Evolutionary conservation across 176 grass and related monocot genomes (phyloP).

Genomic region (Urochloa ruziziensis): DNA sequence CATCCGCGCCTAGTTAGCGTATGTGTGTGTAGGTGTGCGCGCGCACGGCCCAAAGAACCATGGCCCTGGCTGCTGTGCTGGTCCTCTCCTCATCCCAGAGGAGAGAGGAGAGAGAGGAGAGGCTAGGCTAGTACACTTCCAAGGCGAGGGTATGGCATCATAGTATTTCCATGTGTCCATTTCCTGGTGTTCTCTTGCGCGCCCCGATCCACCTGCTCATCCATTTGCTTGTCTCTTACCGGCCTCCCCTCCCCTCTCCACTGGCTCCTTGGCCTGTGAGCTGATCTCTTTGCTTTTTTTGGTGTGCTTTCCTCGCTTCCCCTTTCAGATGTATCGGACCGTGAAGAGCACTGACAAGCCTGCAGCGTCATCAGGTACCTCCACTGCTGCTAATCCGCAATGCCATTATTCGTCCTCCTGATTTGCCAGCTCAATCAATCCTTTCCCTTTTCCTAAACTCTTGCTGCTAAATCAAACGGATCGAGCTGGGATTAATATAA

Average conservation of each 20-base stretch:
- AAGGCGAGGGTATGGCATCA: conserved; percentile 42
- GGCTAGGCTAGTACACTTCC: conserved; percentile 8
- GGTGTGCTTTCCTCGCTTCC: conserved; percentile 32
- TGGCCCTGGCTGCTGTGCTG: background rate
- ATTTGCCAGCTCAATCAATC: background rate
- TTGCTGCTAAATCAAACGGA: background rate
- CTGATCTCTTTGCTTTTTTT: conserved; percentile 50
- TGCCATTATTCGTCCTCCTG: background rate
- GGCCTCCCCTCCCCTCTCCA: background rate
- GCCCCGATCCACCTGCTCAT: conserved; percentile 40
- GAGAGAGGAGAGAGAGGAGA: background rate
- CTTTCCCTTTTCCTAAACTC: background rate
- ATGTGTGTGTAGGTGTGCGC: conserved; percentile 34
- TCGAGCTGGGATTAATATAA: no score
- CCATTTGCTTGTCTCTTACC: conserved; percentile 35
- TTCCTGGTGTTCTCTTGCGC: conserved; percentile 41
- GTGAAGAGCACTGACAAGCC: conserved; percentile 98
- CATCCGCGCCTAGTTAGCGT: conserved; percentile 51
- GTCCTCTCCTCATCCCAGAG: background rate
- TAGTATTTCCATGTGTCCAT: conserved; percentile 33
- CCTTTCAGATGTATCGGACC: conserved; percentile 83
- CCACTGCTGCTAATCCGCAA: conserved; percentile 27
- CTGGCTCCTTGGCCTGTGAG: conserved; percentile 1
- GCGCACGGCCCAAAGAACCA: conserved; percentile 45
- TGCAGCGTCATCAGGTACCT: conserved; percentile 64